These are phyloP conservation scores for Podospora australis DNA, from an alignment of 495 filamentous ascomycete genomes.

Conservation along the genomic window DNA sequence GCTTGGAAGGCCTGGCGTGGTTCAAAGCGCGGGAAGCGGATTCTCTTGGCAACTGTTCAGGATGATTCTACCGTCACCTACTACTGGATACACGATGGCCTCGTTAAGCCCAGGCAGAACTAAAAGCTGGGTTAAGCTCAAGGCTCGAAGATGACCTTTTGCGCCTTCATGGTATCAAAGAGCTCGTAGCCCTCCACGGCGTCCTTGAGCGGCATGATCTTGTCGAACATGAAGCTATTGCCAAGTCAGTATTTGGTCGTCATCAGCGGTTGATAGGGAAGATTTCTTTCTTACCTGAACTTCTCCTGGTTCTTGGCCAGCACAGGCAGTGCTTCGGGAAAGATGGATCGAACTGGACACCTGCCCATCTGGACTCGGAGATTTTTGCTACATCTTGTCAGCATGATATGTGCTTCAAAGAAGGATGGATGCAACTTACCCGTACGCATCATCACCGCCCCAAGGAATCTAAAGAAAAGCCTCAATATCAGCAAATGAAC, in stretches of 20 bases:
- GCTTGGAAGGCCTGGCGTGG: slow-evolving; percentile 32
- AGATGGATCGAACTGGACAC: slow-evolving; percentile 84
- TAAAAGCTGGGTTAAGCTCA: slow-evolving; percentile 32
- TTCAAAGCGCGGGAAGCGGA: slow-evolving; percentile 54
- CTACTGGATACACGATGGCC: slow-evolving; percentile 90
- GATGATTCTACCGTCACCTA: slow-evolving; percentile 92
- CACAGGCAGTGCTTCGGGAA: slow-evolving; percentile 67
- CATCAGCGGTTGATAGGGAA: background rate
- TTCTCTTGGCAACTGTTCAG: slow-evolving; percentile 75
- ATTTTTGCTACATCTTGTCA: slow-evolving; percentile 57
- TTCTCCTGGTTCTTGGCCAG: slow-evolving; percentile 76
- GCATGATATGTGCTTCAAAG: background rate
- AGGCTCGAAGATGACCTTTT: slow-evolving; percentile 68
- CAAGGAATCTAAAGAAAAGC: too few relatives aligned
- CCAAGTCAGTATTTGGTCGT: slow-evolving; percentile 11
- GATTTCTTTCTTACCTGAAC: slow-evolving; percentile 55
- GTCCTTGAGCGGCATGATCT: slow-evolving; percentile 80
- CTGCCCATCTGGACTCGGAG: slow-evolving; percentile 86
- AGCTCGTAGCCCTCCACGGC: slow-evolving; percentile 86
- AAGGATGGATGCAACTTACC: slow-evolving; percentile 27
- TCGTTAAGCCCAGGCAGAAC: slow-evolving; percentile 95
- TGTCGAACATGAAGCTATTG: slow-evolving; percentile 82
- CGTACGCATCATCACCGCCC: slow-evolving; percentile 74
- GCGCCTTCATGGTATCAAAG: slow-evolving; percentile 87
- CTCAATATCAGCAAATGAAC: too few relatives aligned